Percentiles rank a stretch among this genome's conserved stretches.
Conservation (phyloP, 345 rosid species). For the Arabidopsis thaliana region DNA sequence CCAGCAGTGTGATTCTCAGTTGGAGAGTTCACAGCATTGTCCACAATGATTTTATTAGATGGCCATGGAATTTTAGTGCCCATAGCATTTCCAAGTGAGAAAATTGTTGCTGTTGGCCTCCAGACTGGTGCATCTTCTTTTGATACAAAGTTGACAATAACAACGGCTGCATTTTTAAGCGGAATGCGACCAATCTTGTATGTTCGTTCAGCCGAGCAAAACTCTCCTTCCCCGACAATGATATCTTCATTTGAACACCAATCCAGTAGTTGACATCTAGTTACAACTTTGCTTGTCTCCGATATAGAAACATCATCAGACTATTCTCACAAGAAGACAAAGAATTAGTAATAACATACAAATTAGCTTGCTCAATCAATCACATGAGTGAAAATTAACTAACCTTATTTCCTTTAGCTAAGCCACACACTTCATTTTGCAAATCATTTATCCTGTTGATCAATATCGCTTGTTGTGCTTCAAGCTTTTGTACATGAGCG, state of each 20-base stretch:
- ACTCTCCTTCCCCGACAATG: background rate
- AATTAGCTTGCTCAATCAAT: background rate
- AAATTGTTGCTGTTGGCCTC: background rate
- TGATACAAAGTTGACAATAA: too few species aligned
- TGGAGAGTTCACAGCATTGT: background rate
- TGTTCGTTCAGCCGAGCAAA: too few species aligned
- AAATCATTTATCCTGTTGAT: too few species aligned
- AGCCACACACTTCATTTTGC: too few species aligned
- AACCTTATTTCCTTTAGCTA: too few species aligned
- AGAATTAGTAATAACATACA: background rate
- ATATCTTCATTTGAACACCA: background rate
- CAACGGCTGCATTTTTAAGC: too few species aligned
- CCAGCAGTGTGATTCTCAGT: background rate
- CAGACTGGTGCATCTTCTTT: too few species aligned
- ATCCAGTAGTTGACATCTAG: background rate
- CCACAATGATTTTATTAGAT: background rate
- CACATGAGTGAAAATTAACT: background rate
- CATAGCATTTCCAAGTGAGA: background rate
- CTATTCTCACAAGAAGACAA: background rate
- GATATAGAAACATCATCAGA: background rate
- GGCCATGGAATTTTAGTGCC: conserved; percentile 2
- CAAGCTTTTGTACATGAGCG: too few species aligned
- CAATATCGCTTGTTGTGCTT: too few species aligned
- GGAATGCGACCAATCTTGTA: too few species aligned
- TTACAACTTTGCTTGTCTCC: background rate